Conservation (phyloP, 805 yeast species). For the Lipomyces yamadae region DNA sequence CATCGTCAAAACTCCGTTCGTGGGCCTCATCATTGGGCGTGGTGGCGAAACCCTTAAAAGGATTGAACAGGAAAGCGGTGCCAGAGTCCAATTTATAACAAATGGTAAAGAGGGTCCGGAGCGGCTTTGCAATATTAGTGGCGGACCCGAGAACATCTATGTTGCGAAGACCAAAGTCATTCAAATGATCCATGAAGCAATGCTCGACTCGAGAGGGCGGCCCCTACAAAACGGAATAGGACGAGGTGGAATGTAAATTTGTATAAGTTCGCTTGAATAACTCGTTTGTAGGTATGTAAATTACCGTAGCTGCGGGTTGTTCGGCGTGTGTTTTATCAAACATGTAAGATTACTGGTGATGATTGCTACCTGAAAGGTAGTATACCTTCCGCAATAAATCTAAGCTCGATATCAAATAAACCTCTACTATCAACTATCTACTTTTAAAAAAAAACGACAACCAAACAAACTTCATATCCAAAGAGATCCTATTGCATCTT, state of each 20-base stretch:
- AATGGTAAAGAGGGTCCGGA: conserved; percentile 39
- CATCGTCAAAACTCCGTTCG: conserved; percentile 35
- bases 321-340: not conserved
- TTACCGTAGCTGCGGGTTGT: not conserved
- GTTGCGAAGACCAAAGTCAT: conserved; percentile 27
- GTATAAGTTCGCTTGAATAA: not conserved
- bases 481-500: not conserved
- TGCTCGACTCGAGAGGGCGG: conserved; percentile 27
- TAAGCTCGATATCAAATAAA: too few relatives aligned
- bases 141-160: conserved; percentile 24
- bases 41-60: conserved; percentile 39
- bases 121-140: conserved; percentile 35
- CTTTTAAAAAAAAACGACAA: not conserved
- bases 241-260: not conserved
- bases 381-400: not conserved
- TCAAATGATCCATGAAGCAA: conserved; percentile 32
- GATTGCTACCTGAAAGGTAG: not conserved
- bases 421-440: not conserved
- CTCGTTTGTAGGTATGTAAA: not conserved
- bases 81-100: conserved; percentile 38
- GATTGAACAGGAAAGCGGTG: conserved; percentile 37
- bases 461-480: not conserved
- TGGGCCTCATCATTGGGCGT: conserved; percentile 40
- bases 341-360: not conserved
- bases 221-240: conserved; percentile 33